Percentiles rank a stretch among this genome's conserved stretches.
phyloP scores from a whole-genome alignment of 176 grass and related monocot species.

The Luzula sylvatica region DNA sequence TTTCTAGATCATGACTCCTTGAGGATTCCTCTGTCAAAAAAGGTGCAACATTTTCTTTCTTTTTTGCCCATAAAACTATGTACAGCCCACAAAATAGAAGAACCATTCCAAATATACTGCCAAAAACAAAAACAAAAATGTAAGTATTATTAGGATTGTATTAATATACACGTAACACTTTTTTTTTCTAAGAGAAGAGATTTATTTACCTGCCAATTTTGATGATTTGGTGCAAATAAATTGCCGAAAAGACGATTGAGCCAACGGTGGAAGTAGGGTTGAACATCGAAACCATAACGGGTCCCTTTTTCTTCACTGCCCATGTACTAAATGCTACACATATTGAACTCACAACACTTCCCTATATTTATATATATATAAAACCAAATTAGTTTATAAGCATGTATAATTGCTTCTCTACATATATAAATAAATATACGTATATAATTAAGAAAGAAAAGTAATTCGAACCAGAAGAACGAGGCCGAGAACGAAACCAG shows the following conservation, averaged over 20 bases:
- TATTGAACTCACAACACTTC: conserved; percentile 34
- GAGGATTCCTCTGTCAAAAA: background rate
- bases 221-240: conserved; percentile 41
- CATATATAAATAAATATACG: background rate
- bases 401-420: background rate
- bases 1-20: conserved; percentile 13
- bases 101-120: conserved; percentile 48
- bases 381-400: too few relatives aligned
- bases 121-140: background rate
- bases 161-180: background rate
- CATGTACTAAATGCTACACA: conserved; percentile 61
- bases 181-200: background rate
- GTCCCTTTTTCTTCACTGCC: conserved; percentile 65
- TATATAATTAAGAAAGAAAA: background rate
- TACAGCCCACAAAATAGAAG: conserved; percentile 57
- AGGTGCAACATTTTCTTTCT: conserved; percentile 34
- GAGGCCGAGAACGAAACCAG: conserved; percentile 26
- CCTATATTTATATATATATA: too few relatives aligned
- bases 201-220: conserved; percentile 40
- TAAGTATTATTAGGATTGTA: background rate
- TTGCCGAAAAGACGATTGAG: conserved; percentile 43
- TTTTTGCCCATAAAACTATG: conserved; percentile 62
- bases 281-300: conserved; percentile 66
- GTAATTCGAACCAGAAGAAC: conserved; percentile 9
- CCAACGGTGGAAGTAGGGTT: conserved; percentile 51